These are phyloP conservation scores for Kuraishia floccosa DNA, from an alignment of 805 yeast species.

Conservation along the genomic window DNA sequence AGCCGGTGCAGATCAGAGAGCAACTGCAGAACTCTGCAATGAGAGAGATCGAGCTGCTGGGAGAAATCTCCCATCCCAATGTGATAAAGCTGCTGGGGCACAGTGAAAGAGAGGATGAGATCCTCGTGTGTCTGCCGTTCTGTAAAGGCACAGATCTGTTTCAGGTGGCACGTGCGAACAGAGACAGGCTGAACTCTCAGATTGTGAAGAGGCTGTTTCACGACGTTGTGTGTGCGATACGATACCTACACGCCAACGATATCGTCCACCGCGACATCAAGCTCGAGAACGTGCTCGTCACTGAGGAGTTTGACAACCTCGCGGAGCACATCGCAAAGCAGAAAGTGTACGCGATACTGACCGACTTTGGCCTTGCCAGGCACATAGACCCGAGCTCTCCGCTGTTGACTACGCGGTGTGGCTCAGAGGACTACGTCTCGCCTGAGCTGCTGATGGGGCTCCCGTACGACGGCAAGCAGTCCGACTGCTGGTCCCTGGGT, in stretches of 20 bases:
- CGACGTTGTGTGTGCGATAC: slow-evolving; percentile 60
- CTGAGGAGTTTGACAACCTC: slow-evolving; percentile 17
- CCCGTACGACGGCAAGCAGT: slow-evolving; percentile 81
- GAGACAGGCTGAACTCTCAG: slow-evolving; percentile 30
- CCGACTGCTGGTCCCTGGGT: slow-evolving; percentile 94
- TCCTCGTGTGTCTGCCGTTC: slow-evolving; percentile 55
- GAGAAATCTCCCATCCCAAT: slow-evolving; percentile 52
- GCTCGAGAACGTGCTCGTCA: slow-evolving; percentile 66
- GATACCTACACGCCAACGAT: slow-evolving; percentile 53
- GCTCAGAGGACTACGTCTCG: slow-evolving; percentile 92
- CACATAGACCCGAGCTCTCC: slow-evolving; percentile 49
- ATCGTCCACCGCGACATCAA: slow-evolving; percentile 90
- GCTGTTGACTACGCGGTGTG: slow-evolving; percentile 77
- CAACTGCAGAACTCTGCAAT: slow-evolving; percentile 49
- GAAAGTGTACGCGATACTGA: slow-evolving; percentile 37
- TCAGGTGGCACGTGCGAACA: slow-evolving; percentile 38
- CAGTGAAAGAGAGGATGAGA: slow-evolving; percentile 19
- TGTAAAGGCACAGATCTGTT: slow-evolving; percentile 82
- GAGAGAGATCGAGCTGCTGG: slow-evolving; percentile 68
- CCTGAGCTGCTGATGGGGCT: slow-evolving; percentile 90
- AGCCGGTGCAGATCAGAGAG: slow-evolving; percentile 25
- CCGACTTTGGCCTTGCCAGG: slow-evolving; percentile 88
- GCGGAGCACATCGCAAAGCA: slow-evolving; percentile 5
- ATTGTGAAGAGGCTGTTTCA: slow-evolving; percentile 53
- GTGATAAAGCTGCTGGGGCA: slow-evolving; percentile 52